Base-by-base conservation (phyloP, 768 basidiomycete genomes). In the Rhodosporidiobolus odoratus region DNA sequence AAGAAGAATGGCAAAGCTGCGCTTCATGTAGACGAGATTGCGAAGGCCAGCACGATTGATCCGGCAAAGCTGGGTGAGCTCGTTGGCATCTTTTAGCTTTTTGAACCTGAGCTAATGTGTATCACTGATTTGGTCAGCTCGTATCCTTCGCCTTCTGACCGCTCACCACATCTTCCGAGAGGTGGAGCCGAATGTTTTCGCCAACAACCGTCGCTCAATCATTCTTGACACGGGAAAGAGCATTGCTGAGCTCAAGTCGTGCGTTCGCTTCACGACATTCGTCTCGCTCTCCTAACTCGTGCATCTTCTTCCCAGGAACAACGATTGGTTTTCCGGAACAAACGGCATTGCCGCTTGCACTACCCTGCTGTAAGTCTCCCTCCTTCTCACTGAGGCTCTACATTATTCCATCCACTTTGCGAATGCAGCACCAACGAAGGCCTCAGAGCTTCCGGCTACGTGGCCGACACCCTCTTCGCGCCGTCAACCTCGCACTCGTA, bases 81-180 rank as follows among this genome's bases (percentile, higher is more conserved):
- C n/a, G n/a, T n/a, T n/a, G n/a, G n/a, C n/a, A n/a, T n/a, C n/a
- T n/a, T n/a, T n/a, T n/a, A n/a, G n/a, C n/a, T n/a, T n/a, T n/a
- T n/a, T n/a, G n/a, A n/a, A n/a, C n/a, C n/a, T n/a, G n/a, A n/a
- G n/a, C n/a, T n/a, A n/a, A n/a, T n/a, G n/a, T n/a, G n/a, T n/a
- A n/a, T n/a, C n/a, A n/a, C n/a, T n/a, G n/a, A 19, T 9, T 8
- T 30, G 9, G 1, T 19, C 50, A 90, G 89, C 86, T 9, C 90
- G 90, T 75, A 83, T 85, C 38, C 83, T 91, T 48, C 87, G 90
- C 54, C 82, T 90, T 34, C 83, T 91, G 52, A 88, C 89, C 17
- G 89, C 90, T 0, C 88, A 90, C 76, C 89, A 91, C 77, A 84
- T 91, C 61, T 81, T 89, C 38, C 82, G 83, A 47, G 90, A 92